Percentiles rank a stretch among this genome's conserved stretches.
phyloP scores from a whole-genome alignment of 352 stramenopile species.

The Globisporangium takayamanum region DNA sequence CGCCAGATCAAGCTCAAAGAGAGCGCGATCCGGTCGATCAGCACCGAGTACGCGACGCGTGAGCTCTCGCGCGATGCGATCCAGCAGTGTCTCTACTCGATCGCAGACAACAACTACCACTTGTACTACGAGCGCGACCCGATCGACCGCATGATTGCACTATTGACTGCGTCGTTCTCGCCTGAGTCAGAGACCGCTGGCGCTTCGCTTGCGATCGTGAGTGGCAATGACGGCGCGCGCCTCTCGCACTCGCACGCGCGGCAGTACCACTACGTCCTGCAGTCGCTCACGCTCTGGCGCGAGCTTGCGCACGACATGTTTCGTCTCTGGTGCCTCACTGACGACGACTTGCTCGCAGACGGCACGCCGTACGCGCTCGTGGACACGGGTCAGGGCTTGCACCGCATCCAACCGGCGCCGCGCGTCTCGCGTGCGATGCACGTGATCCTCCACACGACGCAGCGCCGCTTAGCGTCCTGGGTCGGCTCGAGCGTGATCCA shows the following conservation, averaged over 20 bases:
- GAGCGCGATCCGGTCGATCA: slow-evolving; percentile 83
- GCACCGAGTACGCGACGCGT: slow-evolving; percentile 53
- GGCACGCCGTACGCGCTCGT: slow-evolving; percentile 82
- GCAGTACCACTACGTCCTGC: slow-evolving; percentile 95
- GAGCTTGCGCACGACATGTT: slow-evolving; percentile 97
- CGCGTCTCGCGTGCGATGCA: slow-evolving; percentile 94
- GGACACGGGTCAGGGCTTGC: slow-evolving; percentile 94
- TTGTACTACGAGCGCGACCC: slow-evolving; percentile 96
- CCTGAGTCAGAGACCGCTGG: slow-evolving; percentile 55
- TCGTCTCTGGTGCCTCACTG: slow-evolving; percentile 92
- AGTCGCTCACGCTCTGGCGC: slow-evolving; percentile 94
- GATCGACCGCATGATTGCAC: slow-evolving; percentile 93
- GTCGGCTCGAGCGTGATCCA: slow-evolving; percentile 95
- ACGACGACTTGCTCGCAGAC: slow-evolving; percentile 89
- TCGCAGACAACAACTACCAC: slow-evolving; percentile 96
- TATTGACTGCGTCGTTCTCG: slow-evolving; percentile 86
- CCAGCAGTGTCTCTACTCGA: slow-evolving; percentile 94
- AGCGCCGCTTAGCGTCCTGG: slow-evolving; percentile 77
- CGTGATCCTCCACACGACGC: slow-evolving; percentile 84
- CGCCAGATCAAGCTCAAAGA: slow-evolving; percentile 93
- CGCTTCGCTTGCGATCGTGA: slow-evolving; percentile 91
- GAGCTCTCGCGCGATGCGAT: slow-evolving; percentile 77
- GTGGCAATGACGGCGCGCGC: slow-evolving; percentile 88
- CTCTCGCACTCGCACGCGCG: slow-evolving; percentile 93
- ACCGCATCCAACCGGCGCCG: slow-evolving; percentile 92